phyloP scores from a whole-genome alignment of 345 rosid genomes.

The Acer saccharum region DNA sequence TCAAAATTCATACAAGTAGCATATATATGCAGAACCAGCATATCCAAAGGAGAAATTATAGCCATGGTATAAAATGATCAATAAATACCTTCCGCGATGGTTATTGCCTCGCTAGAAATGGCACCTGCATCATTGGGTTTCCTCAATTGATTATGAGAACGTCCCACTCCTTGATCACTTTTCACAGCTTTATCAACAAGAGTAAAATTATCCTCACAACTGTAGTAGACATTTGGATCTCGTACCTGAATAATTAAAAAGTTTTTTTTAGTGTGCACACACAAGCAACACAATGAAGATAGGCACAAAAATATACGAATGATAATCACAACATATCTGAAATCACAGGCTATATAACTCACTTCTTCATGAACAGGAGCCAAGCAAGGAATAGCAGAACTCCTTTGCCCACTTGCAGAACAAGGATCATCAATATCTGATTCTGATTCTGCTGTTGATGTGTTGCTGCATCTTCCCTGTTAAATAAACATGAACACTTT shows the following conservation, averaged over 20 bases:
- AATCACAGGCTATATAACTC: constrained; percentile 31
- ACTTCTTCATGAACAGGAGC: constrained; percentile 68
- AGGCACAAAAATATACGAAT: not conserved
- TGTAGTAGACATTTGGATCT: constrained; percentile 66
- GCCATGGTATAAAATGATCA: not conserved
- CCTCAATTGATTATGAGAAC: constrained; percentile 34
- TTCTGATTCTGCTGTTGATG: constrained; percentile 56
- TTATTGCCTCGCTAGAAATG: constrained; percentile 23
- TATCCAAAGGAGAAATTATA: not conserved
- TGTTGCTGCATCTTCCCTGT: constrained; percentile 61
- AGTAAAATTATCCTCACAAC: constrained; percentile 62
- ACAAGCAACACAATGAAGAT: not conserved
- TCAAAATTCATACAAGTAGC: not conserved
- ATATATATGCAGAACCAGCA: constrained; percentile 7
- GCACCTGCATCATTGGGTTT: constrained; percentile 22
- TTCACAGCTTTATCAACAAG: constrained; percentile 36
- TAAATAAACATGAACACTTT: constrained; percentile 11
- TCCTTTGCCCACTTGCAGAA: constrained; percentile 45
- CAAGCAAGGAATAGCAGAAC: constrained; percentile 45
- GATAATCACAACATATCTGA: not conserved
- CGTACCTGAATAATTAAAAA: constrained; percentile 45
- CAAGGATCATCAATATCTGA: constrained; percentile 60
- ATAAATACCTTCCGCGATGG: constrained; percentile 41
- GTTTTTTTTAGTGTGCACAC: not conserved
- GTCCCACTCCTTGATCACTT: constrained; percentile 29